Evolutionary conservation across 345 rosid genomes (phyloP), one percentile per base, ranked within the genome.

Genomic region (Eucalyptus shirleyi): DNA sequence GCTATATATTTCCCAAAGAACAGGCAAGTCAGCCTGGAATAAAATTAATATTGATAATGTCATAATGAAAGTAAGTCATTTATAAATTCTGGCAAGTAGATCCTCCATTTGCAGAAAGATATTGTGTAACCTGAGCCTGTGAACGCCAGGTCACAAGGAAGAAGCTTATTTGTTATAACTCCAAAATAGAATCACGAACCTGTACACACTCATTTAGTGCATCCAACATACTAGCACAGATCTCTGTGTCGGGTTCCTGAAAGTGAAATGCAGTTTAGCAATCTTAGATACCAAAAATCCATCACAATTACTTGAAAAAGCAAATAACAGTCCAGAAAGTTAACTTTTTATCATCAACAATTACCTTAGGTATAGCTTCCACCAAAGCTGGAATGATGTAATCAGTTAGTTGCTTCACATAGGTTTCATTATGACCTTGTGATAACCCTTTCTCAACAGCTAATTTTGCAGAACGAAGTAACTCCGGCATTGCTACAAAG

Each of bases 211-310:
- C 99, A 88, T 98, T 98, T 92, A 98, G 91, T 49, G 99, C 96
- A 89, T 97, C 99, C 95, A 98, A 91, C 99, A 98, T 98, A 91
- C 91, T 98, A 89, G 99, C 99, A 91, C 97, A 94, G 86, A 98
- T 97, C 94, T 98, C 99, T 0, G 96, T 98, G 92, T 98, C 99
- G 82, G 99, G 99, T 92, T 98, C 99, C 99, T 98, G 96, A 92
- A 93, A 89, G 51, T 59, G 91, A 91, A 90, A 87, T 88, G 50
- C n/a, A 89, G 32, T 86, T 80, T 32, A 83, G 83, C 47, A 59
- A 50, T 59, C 56, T 89, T 82, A 55, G 85, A 59, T 50, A 88
- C 72, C 34, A 86, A 80, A 65, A 21, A 87, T 56, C 24, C 81
- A 23, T 17, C 72, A 65, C 50, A 55, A 56, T 19, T 85, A 88